phyloP scores from a whole-genome alignment of 768 basidiomycete genomes.

The Galerina sulciceps region DNA sequence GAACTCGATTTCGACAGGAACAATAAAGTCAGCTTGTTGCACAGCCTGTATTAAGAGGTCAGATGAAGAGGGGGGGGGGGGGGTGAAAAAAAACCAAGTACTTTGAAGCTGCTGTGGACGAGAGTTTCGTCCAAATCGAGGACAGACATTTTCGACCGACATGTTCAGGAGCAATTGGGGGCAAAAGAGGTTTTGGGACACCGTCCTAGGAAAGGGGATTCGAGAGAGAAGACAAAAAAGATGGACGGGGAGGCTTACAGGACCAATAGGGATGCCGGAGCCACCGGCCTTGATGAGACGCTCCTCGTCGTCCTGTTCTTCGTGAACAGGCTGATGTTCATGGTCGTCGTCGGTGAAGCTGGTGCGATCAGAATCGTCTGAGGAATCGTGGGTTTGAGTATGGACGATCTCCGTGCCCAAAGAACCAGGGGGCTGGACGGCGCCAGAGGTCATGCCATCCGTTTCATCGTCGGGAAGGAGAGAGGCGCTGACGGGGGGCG shows the following conservation, averaged over 20 bases:
- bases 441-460: conserved; percentile 87
- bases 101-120: conserved; percentile 98
- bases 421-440: conserved; percentile 91
- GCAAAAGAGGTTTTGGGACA: conserved; percentile 80
- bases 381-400: conserved; percentile 39
- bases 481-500: conserved; percentile 41
- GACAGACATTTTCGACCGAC: conserved; percentile 90
- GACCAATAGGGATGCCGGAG: conserved; percentile 91
- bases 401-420: conserved; percentile 55
- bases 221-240: conserved; percentile 1
- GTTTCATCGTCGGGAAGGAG: conserved; percentile 63
- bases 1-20: conserved; percentile 98
- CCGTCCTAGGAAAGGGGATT: conserved; percentile 66
- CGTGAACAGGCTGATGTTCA: conserved; percentile 51
- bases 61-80: background rate
- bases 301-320: conserved; percentile 89
- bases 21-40: conserved; percentile 93
- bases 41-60: conserved; percentile 64
- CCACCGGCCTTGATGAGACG: conserved; percentile 88
- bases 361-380: conserved; percentile 66
- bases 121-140: conserved; percentile 97
- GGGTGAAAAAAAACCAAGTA: conserved; percentile 32
- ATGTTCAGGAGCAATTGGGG: conserved; percentile 82
- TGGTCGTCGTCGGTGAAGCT: conserved; percentile 72
- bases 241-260: conserved; percentile 55